phyloP scores from a whole-genome alignment of 2,329 filamentous ascomycete species.

The Aspergillus spinulosporus region DNA sequence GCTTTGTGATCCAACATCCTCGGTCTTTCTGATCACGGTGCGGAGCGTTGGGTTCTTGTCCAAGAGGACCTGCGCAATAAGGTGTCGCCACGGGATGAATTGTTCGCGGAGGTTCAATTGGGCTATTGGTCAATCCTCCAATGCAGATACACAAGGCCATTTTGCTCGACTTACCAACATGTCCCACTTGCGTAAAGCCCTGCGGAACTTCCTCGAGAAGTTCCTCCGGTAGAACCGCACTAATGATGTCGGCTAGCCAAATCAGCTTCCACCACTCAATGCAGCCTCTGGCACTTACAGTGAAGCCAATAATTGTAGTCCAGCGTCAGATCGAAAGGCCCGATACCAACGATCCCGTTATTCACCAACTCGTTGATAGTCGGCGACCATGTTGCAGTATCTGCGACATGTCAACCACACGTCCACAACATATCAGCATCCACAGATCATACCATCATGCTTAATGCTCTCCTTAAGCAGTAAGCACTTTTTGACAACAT shows the following conservation, averaged over 20 bases:
- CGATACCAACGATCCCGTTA: slow-evolving; percentile 66
- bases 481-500: slow-evolving; percentile 38
- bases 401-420: slow-evolving; percentile 40
- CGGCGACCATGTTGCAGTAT: slow-evolving; percentile 73
- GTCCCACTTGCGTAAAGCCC: slow-evolving; percentile 85
- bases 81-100: slow-evolving; percentile 79
- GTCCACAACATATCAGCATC: slow-evolving; percentile 7
- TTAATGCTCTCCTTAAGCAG: slow-evolving; percentile 42
- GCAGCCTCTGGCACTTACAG: slow-evolving; percentile 50
- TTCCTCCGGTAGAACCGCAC: slow-evolving; percentile 75
- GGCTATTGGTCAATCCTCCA: slow-evolving; percentile 50
- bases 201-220: slow-evolving; percentile 77
- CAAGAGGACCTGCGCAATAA: slow-evolving; percentile 81
- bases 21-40: slow-evolving; percentile 95
- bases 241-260: slow-evolving; percentile 72
- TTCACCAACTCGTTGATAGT: slow-evolving; percentile 68
- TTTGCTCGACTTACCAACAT: slow-evolving; percentile 66
- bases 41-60: slow-evolving; percentile 82
- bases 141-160: background rate
- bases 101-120: slow-evolving; percentile 86
- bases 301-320: slow-evolving; percentile 88
- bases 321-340: slow-evolving; percentile 73
- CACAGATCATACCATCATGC: slow-evolving; percentile 40
- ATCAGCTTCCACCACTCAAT: slow-evolving; percentile 13
- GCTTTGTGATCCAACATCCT: slow-evolving; percentile 80